A percentile compares a stretch with the other conserved stretches of the same genome.
These are phyloP conservation scores for Russula sp. DNA, from an alignment of 768 basidiomycete genomes.

Conservation along the genomic window DNA sequence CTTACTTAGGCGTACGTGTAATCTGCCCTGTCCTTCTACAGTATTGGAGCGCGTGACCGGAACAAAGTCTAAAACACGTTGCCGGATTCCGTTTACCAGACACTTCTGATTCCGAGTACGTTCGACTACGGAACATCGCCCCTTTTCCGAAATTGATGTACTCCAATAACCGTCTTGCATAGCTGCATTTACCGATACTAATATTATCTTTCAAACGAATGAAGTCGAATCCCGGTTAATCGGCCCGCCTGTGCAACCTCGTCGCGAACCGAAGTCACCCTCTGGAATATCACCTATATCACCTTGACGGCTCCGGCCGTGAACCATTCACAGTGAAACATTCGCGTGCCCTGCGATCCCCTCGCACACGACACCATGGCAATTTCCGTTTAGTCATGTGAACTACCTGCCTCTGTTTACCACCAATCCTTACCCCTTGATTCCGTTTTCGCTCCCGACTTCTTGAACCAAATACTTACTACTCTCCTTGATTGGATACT, in stretches of 20 bases:
- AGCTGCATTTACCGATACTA: background rate
- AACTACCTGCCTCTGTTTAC: constrained; percentile 19
- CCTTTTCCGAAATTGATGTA: background rate
- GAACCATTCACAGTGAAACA: background rate
- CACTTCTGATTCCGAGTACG: too few species aligned
- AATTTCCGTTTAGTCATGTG: constrained; percentile 10
- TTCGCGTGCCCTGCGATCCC: constrained; percentile 4
- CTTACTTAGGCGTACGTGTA: too few species aligned
- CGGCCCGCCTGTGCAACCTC: background rate
- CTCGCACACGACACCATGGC: constrained; percentile 8
- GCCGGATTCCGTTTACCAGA: too few species aligned
- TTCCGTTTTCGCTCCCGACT: constrained; percentile 32
- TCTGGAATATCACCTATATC: background rate
- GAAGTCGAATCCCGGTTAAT: background rate
- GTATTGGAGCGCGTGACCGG: too few species aligned
- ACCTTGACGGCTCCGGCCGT: background rate
- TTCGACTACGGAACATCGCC: background rate
- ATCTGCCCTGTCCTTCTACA: too few species aligned
- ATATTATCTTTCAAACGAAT: too few species aligned
- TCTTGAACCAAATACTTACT: constrained; percentile 31
- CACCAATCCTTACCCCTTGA: constrained; percentile 28
- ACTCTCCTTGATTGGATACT: background rate
- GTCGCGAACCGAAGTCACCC: background rate
- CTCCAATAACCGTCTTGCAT: background rate
- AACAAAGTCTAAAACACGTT: too few species aligned